Base-by-base conservation (phyloP, 805 yeast species). In the Monosporozyma servazzii region DNA sequence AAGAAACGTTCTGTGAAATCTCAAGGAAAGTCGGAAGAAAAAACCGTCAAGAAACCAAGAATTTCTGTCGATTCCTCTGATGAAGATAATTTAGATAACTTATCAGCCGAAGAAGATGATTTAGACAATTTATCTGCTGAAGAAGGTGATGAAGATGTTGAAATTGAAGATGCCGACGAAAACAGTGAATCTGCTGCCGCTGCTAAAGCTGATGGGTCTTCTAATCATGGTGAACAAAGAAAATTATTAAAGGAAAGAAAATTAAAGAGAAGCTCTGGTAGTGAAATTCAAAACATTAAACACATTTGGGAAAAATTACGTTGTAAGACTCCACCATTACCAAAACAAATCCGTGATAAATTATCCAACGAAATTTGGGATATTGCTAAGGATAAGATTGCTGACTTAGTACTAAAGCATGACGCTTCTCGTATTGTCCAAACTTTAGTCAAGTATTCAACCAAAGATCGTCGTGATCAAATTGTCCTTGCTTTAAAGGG, bases 381-480 rank as follows among this genome's bases (percentile, higher is more conserved):
- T 23, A 75, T 88, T 54, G 75, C 95, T 48, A 80, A 85, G 61
- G 88, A 84, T 61, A 81, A 82, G 49, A 77, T 89, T 51, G 79
- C 79, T 55, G 97, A 91, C 61, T 76, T 91, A 58, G 96, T 91
- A 33, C 69, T 91, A 72, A 89, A 93, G 73, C 99, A 91, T 66
- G 98, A 91, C 74, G 91, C 97, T 9, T 88, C 96, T 23, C 80
- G 99, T 72, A 91, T 91, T 51, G 95, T 91, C 42, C 99, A 91
- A 71, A 89, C 97, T 1, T 77, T 91, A 58, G 83, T 91, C 54
- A 91, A 91, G 68, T 88, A 86, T 66, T 82, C 93, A 11, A 74
- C 85, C 39, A 87, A 84, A 63, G 87, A 82, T 48, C 81, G 89
- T 72, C 81, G 96, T 71, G 84, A 80, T 25, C 74, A 73, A 23